A percentile compares a stretch with the other conserved stretches of the same genome.
Evolutionary conservation across 2,329 filamentous ascomycete genomes (phyloP).

Genomic region (Ceratocystiopsis brevicomis): DNA sequence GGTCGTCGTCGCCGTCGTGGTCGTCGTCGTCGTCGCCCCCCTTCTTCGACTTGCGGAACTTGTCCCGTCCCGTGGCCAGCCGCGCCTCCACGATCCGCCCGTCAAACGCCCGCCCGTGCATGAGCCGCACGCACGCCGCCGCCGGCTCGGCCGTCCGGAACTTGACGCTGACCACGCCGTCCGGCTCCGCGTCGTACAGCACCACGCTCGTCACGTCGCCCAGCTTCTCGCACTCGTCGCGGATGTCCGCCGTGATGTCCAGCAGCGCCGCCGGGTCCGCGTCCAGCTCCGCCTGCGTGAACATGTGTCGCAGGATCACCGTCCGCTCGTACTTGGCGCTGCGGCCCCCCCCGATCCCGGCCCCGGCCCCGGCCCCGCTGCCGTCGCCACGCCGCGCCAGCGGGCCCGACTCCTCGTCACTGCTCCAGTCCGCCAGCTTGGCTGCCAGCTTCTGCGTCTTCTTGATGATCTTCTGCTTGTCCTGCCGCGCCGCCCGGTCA

Average conservation of each 20-base stretch:
- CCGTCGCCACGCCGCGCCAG: slow-evolving; percentile 6
- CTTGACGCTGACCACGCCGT: slow-evolving; percentile 69
- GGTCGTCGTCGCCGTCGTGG: slow-evolving; percentile 11
- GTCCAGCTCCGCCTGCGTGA: slow-evolving; percentile 67
- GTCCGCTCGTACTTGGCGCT: slow-evolving; percentile 50
- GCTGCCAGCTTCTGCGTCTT: slow-evolving; percentile 83
- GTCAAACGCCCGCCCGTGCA: slow-evolving; percentile 67
- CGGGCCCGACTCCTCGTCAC: slow-evolving; percentile 49
- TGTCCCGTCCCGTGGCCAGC: slow-evolving; percentile 50
- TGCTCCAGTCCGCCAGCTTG: slow-evolving; percentile 86
- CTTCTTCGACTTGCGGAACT: slow-evolving; percentile 22
- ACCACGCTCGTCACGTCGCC: slow-evolving; percentile 82
- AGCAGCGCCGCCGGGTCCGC: slow-evolving; percentile 67
- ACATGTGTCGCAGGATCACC: slow-evolving; percentile 84
- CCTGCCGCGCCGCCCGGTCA: slow-evolving; percentile 29
- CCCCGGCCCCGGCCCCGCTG: slow-evolving; percentile 1
- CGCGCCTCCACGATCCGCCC: slow-evolving; percentile 53
- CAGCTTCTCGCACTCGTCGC: slow-evolving; percentile 72
- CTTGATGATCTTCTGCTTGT: slow-evolving; percentile 78
- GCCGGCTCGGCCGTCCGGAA: slow-evolving; percentile 58
- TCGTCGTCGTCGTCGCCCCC: slow-evolving; percentile 6
- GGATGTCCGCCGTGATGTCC: slow-evolving; percentile 88
- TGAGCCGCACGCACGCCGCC: slow-evolving; percentile 48
- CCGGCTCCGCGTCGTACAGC: slow-evolving; percentile 68
- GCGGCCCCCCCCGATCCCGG: slow-evolving; percentile 16